Evolutionary conservation across 2,329 filamentous ascomycete species (phyloP).

Genomic region (Paraphaeosphaeria sporulosa): DNA sequence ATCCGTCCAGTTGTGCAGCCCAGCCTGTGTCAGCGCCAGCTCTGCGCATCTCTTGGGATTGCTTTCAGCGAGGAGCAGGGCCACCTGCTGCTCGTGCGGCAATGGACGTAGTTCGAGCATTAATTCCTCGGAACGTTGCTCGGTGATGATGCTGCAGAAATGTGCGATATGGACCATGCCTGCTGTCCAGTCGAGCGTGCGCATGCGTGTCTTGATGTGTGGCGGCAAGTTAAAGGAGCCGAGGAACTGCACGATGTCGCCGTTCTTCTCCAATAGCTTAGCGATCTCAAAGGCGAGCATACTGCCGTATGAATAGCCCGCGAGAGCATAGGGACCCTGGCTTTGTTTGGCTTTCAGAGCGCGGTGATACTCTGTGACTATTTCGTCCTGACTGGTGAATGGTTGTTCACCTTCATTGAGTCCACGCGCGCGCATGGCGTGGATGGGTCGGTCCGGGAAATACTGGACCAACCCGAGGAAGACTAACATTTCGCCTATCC

Average conservation of each 20-base stretch:
- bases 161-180: constrained; percentile 52
- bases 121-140: constrained; percentile 24
- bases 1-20: not conserved
- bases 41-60: no score
- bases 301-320: constrained; percentile 60
- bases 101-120: no score
- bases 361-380: constrained; percentile 50
- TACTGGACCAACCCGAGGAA: constrained; percentile 50
- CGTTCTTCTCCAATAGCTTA: constrained; percentile 53
- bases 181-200: constrained; percentile 48
- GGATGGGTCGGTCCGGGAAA: constrained; percentile 54
- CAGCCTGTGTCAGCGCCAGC: no score
- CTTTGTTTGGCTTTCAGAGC: constrained; percentile 57
- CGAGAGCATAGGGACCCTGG: constrained; percentile 59
- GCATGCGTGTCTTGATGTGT: constrained; percentile 56
- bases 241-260: constrained; percentile 53
- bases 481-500: constrained; percentile 50
- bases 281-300: constrained; percentile 61
- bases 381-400: constrained; percentile 52
- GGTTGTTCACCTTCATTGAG: constrained; percentile 50
- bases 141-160: constrained; percentile 52
- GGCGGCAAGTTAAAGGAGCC: constrained; percentile 59
- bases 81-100: no score
- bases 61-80: no score
- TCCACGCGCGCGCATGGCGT: constrained; percentile 56